These are phyloP conservation scores for Metarhizium brunneum DNA, from an alignment of 2,329 filamentous ascomycete species.

Conservation along the genomic window DNA sequence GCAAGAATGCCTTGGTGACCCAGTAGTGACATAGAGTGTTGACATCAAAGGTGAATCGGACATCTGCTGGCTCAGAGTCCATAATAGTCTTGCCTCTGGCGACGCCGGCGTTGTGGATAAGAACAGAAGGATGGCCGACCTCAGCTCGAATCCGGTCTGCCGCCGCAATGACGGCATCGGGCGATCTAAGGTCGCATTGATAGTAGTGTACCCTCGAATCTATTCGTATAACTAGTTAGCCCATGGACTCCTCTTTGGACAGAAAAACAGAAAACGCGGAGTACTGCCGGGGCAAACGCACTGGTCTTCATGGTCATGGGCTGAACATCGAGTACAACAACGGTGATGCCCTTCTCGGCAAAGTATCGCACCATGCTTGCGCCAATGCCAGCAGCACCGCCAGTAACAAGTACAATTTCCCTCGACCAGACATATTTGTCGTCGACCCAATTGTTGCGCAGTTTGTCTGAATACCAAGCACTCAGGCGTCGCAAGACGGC, in stretches of 20 bases:
- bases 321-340: conserved; percentile 64
- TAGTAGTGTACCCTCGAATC: conserved; percentile 54
- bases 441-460: conserved; percentile 25
- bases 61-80: conserved; percentile 43
- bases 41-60: conserved; percentile 61
- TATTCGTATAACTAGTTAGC: conserved; percentile 5
- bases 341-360: conserved; percentile 54
- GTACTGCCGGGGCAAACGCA: conserved; percentile 20
- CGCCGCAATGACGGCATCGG: conserved; percentile 39
- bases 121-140: conserved; percentile 56
- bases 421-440: conserved; percentile 53
- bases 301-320: conserved; percentile 43
- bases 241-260: background rate
- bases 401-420: conserved; percentile 66
- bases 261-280: background rate
- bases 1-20: conserved; percentile 58
- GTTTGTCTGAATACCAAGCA: conserved; percentile 22
- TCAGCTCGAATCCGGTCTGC: conserved; percentile 42
- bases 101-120: conserved; percentile 66
- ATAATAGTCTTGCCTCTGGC: conserved; percentile 53
- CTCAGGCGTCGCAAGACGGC: conserved; percentile 18
- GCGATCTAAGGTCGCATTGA: conserved; percentile 59
- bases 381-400: conserved; percentile 67
- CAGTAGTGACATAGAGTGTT: conserved; percentile 61
- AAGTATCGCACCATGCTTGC: conserved; percentile 54